These are phyloP conservation scores for Eimeria falciformis DNA, from an alignment of 169 alveolate genomes.

Conservation along the genomic window DNA sequence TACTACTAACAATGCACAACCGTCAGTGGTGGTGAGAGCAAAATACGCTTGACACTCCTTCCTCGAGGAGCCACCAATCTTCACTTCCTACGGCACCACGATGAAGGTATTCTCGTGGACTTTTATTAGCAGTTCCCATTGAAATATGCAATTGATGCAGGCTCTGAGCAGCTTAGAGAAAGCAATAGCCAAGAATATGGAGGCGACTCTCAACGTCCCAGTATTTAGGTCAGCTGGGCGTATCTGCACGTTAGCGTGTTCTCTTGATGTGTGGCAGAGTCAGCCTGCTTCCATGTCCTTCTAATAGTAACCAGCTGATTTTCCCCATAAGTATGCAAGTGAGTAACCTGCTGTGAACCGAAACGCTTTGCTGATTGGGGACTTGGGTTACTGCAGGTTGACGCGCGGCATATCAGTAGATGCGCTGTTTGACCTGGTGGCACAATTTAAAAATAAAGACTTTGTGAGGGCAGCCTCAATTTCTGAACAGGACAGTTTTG, in stretches of 20 bases:
- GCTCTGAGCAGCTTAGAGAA: constrained; percentile 74
- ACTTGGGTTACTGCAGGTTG: neutral
- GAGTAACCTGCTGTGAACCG: too few species aligned
- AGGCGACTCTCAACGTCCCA: constrained; percentile 80
- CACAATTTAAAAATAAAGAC: neutral
- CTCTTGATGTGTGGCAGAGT: too few species aligned
- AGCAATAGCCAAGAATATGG: constrained; percentile 82
- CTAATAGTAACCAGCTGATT: too few species aligned
- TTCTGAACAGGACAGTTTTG: neutral
- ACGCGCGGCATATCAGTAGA: constrained; percentile 52
- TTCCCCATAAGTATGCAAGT: too few species aligned
- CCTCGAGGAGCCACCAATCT: neutral
- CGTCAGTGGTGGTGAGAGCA: constrained; percentile 6
- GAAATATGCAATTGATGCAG: neutral
- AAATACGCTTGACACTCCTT: neutral
- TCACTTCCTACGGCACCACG: neutral
- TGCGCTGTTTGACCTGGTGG: constrained; percentile 16
- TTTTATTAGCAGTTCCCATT: neutral
- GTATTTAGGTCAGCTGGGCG: constrained; percentile 80
- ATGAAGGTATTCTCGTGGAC: neutral
- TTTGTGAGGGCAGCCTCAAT: neutral
- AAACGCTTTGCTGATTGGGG: too few species aligned
- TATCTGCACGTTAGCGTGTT: too few species aligned
- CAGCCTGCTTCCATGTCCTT: too few species aligned
- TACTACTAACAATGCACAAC: neutral